phyloP scores from a whole-genome alignment of 2,329 filamentous ascomycete genomes.

The Trichoderma atrobrunneum region DNA sequence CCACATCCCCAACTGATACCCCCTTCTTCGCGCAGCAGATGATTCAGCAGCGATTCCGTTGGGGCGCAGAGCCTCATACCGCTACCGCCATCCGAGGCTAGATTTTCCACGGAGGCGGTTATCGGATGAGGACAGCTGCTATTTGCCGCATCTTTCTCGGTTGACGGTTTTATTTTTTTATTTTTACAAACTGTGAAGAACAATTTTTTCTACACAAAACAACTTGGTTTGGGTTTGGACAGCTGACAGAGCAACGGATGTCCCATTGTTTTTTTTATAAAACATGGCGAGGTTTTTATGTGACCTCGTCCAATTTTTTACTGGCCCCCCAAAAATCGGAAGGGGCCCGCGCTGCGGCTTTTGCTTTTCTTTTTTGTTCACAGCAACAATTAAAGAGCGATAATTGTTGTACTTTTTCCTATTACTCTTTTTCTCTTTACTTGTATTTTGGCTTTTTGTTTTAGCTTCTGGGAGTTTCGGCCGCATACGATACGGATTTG shows the following conservation, averaged over 20 bases:
- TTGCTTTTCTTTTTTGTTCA: neutral
- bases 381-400: conserved; percentile 10
- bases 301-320: neutral
- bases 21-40: conserved; percentile 40
- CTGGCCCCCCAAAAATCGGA: neutral
- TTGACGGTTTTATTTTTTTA: conserved; percentile 5
- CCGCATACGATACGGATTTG: conserved; percentile 4
- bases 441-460: neutral
- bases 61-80: conserved; percentile 46
- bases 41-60: conserved; percentile 46
- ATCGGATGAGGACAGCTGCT: conserved; percentile 9
- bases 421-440: neutral
- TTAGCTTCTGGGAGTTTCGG: conserved; percentile 14
- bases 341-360: neutral
- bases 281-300: neutral
- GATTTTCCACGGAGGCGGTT: conserved; percentile 24
- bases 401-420: neutral
- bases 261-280: neutral
- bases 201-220: neutral
- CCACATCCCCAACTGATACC: conserved; percentile 43
- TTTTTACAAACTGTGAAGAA: neutral
- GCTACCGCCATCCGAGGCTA: conserved; percentile 49
- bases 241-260: neutral
- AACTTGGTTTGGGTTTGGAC: conserved; percentile 2
- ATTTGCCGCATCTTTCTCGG: conserved; percentile 7